phyloP scores from a whole-genome alignment of 495 filamentous ascomycete genomes.

The Chaetomium fimeti region DNA sequence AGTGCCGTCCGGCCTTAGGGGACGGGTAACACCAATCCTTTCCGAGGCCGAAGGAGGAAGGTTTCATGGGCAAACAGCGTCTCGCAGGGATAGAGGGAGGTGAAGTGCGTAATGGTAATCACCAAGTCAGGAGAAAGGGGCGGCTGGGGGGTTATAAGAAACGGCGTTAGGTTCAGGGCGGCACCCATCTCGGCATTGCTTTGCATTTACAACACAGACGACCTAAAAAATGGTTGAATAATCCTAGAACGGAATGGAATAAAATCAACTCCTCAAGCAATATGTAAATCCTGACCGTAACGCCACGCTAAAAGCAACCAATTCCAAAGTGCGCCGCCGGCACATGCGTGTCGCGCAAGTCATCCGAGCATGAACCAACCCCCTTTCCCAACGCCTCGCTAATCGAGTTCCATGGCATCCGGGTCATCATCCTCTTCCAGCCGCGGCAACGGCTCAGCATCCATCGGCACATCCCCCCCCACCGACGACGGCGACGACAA shows the following conservation, averaged over 20 bases:
- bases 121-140: background rate
- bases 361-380: background rate
- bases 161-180: constrained; percentile 1
- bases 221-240: background rate
- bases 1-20: constrained; percentile 18
- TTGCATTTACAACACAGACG: constrained; percentile 9
- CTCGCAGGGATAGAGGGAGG: background rate
- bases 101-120: background rate
- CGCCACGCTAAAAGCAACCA: constrained; percentile 17
- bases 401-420: constrained; percentile 74
- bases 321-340: constrained; percentile 10
- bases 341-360: background rate
- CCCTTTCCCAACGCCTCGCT: constrained; percentile 6
- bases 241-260: constrained; percentile 9
- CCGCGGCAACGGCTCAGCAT: constrained; percentile 7
- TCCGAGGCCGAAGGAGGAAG: constrained; percentile 20
- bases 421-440: constrained; percentile 44
- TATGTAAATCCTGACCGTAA: constrained; percentile 3
- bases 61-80: background rate
- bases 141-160: background rate
- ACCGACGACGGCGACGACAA: background rate
- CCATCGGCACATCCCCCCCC: constrained; percentile 7
- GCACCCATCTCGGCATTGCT: background rate
- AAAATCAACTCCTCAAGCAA: background rate
- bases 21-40: constrained; percentile 32